Conservation (phyloP, 1,284 basidiomycete genomes). For the Ustilago sp. region DNA sequence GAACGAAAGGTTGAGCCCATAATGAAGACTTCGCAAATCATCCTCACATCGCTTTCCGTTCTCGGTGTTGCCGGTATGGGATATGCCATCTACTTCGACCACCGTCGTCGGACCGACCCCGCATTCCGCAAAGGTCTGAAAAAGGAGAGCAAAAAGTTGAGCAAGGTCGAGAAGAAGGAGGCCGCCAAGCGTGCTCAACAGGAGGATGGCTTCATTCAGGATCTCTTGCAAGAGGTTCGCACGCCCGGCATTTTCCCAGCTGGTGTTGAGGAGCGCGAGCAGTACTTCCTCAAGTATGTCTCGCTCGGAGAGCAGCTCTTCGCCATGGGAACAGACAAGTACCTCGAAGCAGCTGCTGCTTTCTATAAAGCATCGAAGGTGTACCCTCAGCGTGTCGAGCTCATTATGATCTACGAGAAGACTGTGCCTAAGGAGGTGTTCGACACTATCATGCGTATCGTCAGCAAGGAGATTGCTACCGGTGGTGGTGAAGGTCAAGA, state of each 20-base stretch:
- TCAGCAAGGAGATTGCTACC: constrained; percentile 83
- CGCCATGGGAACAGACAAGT: constrained; percentile 75
- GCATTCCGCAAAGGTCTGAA: constrained; percentile 90
- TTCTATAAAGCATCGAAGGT: constrained; percentile 95
- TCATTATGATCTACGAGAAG: constrained; percentile 84
- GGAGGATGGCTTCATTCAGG: constrained; percentile 56
- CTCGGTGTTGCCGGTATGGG: constrained; percentile 60
- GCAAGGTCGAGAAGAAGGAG: constrained; percentile 74
- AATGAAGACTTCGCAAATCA: constrained; percentile 55
- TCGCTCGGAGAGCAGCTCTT: constrained; percentile 87
- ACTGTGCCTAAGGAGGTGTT: constrained; percentile 88
- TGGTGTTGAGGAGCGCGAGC: constrained; percentile 75
- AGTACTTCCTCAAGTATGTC: constrained; percentile 87
- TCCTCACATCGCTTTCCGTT: constrained; percentile 53
- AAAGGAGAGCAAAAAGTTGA: constrained; percentile 75
- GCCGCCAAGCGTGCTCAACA: constrained; percentile 66
- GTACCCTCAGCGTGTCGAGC: constrained; percentile 91
- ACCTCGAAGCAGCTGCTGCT: constrained; percentile 79
- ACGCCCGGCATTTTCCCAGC: constrained; percentile 72
- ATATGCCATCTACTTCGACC: constrained; percentile 83
- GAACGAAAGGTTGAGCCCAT: constrained; percentile 5
- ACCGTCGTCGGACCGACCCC: constrained; percentile 87
- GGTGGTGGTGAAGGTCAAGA: constrained; percentile 40
- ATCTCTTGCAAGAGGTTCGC: constrained; percentile 51
- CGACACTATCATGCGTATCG: constrained; percentile 88